phyloP scores from a whole-genome alignment of 192 early-diverging fungal species.

The Backusella liffmaniae region DNA sequence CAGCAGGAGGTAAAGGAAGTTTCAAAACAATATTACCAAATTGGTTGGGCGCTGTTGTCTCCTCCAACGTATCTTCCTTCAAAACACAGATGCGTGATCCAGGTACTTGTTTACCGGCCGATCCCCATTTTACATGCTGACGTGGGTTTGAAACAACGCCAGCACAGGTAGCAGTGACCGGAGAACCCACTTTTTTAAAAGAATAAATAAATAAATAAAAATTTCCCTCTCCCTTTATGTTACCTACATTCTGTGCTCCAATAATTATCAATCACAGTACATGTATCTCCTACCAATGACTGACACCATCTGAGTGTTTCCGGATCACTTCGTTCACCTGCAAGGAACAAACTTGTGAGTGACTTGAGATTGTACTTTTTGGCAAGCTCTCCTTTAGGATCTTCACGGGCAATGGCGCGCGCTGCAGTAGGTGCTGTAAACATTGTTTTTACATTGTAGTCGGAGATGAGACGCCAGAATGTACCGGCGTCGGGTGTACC shows the following conservation, averaged over 20 bases:
- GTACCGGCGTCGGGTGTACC: conserved; percentile 77
- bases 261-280: conserved; percentile 77
- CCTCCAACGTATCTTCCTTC: conserved; percentile 43
- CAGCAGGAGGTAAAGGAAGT: conserved; percentile 78
- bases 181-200: conserved; percentile 62
- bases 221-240: not conserved
- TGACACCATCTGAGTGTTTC: conserved; percentile 67
- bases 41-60: conserved; percentile 49
- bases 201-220: not conserved
- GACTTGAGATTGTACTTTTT: conserved; percentile 58
- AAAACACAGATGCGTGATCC: conserved; percentile 73
- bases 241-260: conserved; percentile 80
- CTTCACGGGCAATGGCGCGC: conserved; percentile 77
- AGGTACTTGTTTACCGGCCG: conserved; percentile 78
- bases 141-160: conserved; percentile 39
- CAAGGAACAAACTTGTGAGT: conserved; percentile 68
- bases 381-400: conserved; percentile 62
- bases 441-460: conserved; percentile 74
- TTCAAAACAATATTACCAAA: conserved; percentile 79
- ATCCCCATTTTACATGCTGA: conserved; percentile 53
- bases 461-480: conserved; percentile 75
- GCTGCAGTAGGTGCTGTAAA: conserved; percentile 87
- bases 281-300: conserved; percentile 42
- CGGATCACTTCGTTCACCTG: conserved; percentile 81
- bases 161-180: conserved; percentile 72